Percentiles rank a stretch among this genome's conserved stretches.
These are phyloP conservation scores for Hypoxylon sp. DNA, from an alignment of 2,329 filamentous ascomycete genomes.

Conservation along the genomic window DNA sequence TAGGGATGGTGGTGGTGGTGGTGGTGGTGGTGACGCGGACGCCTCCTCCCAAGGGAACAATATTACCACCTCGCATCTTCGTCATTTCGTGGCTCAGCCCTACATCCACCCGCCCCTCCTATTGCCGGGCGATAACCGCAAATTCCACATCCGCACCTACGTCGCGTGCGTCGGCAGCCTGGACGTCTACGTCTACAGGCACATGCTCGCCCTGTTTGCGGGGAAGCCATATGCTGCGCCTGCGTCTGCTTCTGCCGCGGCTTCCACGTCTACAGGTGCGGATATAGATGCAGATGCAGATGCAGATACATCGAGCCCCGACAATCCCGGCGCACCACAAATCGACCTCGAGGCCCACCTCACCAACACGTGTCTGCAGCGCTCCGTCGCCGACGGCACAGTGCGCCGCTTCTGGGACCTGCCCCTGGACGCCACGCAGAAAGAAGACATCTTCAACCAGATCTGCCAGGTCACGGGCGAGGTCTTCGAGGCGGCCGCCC, in stretches of 20 bases:
- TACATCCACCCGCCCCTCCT: constrained; percentile 93
- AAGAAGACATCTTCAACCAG: constrained; percentile 77
- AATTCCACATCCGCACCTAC: constrained; percentile 96
- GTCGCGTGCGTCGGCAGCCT: constrained; percentile 85
- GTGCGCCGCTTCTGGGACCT: constrained; percentile 85
- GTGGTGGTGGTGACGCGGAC: constrained; percentile 43
- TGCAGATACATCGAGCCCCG: constrained; percentile 52
- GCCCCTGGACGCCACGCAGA: constrained; percentile 59
- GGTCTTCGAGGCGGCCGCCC: constrained; percentile 87
- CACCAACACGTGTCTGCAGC: constrained; percentile 95
- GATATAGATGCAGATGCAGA: constrained; percentile 44
- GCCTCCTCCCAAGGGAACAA: constrained; percentile 57
- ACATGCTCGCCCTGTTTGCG: constrained; percentile 95
- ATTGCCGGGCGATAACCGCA: constrained; percentile 75
- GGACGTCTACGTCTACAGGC: constrained; percentile 86
- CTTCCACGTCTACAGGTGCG: constrained; percentile 36
- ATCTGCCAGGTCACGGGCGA: constrained; percentile 82
- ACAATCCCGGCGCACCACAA: constrained; percentile 44
- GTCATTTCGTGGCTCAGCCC: constrained; percentile 95
- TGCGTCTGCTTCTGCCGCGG: constrained; percentile 54
- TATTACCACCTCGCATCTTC: constrained; percentile 89
- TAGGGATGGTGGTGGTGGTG: too few species aligned
- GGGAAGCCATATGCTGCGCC: constrained; percentile 80
- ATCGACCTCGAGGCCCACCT: constrained; percentile 81
- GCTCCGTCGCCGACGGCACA: constrained; percentile 70